Evolutionary conservation across 768 basidiomycete species (phyloP).

Genomic region (Auriscalpium microsporum): DNA sequence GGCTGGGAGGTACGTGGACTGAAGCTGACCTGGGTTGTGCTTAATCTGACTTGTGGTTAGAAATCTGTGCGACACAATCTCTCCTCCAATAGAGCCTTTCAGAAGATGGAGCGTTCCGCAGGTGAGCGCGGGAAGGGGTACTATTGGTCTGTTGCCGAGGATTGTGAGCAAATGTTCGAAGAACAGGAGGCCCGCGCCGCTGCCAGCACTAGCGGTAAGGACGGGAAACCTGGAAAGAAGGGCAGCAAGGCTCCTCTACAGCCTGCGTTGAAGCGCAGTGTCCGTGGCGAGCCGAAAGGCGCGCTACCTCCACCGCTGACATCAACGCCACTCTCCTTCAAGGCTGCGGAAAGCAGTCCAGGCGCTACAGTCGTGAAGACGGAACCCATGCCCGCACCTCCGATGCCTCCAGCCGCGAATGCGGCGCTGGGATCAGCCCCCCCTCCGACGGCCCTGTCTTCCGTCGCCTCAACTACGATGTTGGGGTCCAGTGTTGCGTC

Average conservation of each 20-base stretch:
- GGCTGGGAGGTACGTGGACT: slow-evolving; percentile 78
- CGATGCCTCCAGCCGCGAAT: slow-evolving; percentile 16
- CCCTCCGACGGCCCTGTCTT: slow-evolving; percentile 15
- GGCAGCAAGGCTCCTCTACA: slow-evolving; percentile 32
- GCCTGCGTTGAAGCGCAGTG: slow-evolving; percentile 60
- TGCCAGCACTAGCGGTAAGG: slow-evolving; percentile 14
- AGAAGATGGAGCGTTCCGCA: slow-evolving; percentile 79
- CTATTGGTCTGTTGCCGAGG: slow-evolving; percentile 86
- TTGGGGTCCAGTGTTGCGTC: not conserved
- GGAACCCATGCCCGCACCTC: slow-evolving; percentile 12
- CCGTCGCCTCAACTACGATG: not conserved
- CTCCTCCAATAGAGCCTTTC: slow-evolving; percentile 87
- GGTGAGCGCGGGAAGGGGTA: slow-evolving; percentile 88
- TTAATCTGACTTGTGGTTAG: slow-evolving; percentile 21
- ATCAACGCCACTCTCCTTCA: slow-evolving; percentile 49
- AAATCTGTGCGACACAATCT: slow-evolving; percentile 93
- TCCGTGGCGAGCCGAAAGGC: slow-evolving; percentile 54
- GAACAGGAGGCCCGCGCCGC: slow-evolving; percentile 50
- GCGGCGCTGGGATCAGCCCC: slow-evolving; percentile 14
- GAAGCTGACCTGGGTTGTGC: slow-evolving; percentile 1
- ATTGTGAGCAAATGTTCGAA: slow-evolving; percentile 56
- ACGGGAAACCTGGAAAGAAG: not conserved
- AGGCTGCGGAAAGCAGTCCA: slow-evolving; percentile 21
- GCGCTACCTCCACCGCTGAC: slow-evolving; percentile 64
- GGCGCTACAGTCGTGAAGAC: slow-evolving; percentile 17